Percentiles rank a stretch among this genome's conserved stretches.
These are phyloP conservation scores for Fusarium gaditjirri DNA, from an alignment of 2,329 filamentous ascomycete species.

Conservation along the genomic window DNA sequence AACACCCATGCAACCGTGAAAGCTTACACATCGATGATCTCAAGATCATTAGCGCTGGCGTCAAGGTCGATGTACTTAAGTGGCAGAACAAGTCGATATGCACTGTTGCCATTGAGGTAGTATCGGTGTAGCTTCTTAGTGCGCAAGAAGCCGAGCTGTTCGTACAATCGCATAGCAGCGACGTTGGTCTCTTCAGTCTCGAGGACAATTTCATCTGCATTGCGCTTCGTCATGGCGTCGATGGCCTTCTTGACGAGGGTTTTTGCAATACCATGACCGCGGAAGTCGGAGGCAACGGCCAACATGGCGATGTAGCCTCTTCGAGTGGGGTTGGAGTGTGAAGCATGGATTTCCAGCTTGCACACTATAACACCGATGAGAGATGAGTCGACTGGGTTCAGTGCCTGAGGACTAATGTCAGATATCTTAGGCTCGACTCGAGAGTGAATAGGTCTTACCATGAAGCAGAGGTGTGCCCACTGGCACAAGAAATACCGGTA, in stretches of 20 bases:
- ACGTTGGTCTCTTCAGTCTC: slow-evolving; percentile 96
- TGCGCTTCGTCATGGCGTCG: slow-evolving; percentile 84
- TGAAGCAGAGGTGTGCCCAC: slow-evolving; percentile 97
- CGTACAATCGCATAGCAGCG: slow-evolving; percentile 91
- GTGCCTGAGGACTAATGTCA: slow-evolving; percentile 56
- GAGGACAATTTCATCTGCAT: slow-evolving; percentile 93
- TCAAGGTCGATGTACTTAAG: slow-evolving; percentile 67
- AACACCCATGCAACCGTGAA: background rate
- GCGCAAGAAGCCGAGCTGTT: slow-evolving; percentile 88
- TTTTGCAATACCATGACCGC: slow-evolving; percentile 88
- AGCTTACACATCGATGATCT: slow-evolving; percentile 43
- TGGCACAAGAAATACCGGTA: slow-evolving; percentile 98
- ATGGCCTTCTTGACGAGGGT: slow-evolving; percentile 90
- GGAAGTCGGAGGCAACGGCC: slow-evolving; percentile 82
- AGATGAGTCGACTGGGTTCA: slow-evolving; percentile 67
- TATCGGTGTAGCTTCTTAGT: slow-evolving; percentile 95
- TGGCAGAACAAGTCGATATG: slow-evolving; percentile 87
- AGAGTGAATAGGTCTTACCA: slow-evolving; percentile 64
- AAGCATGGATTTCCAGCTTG: slow-evolving; percentile 91
- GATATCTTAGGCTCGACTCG: slow-evolving; percentile 12
- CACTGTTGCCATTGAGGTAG: slow-evolving; percentile 95
- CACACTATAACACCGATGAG: slow-evolving; percentile 93
- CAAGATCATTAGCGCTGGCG: slow-evolving; percentile 50
- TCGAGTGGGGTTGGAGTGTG: slow-evolving; percentile 77
- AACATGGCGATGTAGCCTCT: slow-evolving; percentile 99